Evolutionary conservation across 306 rosid genomes (phyloP).

Genomic region (Rubus idaeus): DNA sequence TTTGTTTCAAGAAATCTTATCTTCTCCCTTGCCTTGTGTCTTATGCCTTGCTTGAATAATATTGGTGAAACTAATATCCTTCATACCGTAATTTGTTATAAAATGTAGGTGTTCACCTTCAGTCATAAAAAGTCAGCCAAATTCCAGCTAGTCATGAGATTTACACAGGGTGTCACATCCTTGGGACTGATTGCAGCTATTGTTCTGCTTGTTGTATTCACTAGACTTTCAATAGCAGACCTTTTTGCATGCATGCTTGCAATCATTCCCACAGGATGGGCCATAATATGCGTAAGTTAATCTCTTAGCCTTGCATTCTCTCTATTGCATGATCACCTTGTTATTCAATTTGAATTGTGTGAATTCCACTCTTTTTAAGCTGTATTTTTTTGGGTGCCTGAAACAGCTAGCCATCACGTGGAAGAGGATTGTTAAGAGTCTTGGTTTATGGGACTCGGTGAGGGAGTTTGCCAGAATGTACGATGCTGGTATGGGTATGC

Average conservation of each 20-base stretch:
- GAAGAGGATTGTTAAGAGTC: conserved; percentile 56
- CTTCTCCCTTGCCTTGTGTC: not conserved
- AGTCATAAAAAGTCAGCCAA: conserved; percentile 68
- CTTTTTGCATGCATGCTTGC: conserved; percentile 84
- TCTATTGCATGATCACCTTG: not conserved
- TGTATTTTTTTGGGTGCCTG: not conserved
- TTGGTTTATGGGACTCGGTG: conserved; percentile 91
- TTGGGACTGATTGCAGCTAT: conserved; percentile 67
- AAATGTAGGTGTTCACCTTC: conserved; percentile 75
- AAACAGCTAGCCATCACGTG: conserved; percentile 84
- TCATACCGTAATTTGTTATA: conserved; percentile 12
- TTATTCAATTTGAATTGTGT: not conserved
- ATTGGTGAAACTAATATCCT: not conserved
- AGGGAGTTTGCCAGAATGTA: conserved; percentile 94
- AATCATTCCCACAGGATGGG: conserved; percentile 91
- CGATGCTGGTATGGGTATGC: conserved; percentile 97
- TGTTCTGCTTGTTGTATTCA: conserved; percentile 61
- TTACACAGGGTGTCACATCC: conserved; percentile 73
- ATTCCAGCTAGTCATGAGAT: conserved; percentile 75
- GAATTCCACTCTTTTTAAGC: not conserved
- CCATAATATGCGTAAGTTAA: conserved; percentile 77
- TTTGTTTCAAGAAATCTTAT: conserved; percentile 35
- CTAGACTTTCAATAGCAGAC: conserved; percentile 63
- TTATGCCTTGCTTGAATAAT: not conserved
- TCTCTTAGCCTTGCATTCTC: not conserved